Percentiles rank a stretch among this genome's conserved stretches.
phyloP scores from a whole-genome alignment of 257 asterid genomes.

The Scutellaria barbata region DNA sequence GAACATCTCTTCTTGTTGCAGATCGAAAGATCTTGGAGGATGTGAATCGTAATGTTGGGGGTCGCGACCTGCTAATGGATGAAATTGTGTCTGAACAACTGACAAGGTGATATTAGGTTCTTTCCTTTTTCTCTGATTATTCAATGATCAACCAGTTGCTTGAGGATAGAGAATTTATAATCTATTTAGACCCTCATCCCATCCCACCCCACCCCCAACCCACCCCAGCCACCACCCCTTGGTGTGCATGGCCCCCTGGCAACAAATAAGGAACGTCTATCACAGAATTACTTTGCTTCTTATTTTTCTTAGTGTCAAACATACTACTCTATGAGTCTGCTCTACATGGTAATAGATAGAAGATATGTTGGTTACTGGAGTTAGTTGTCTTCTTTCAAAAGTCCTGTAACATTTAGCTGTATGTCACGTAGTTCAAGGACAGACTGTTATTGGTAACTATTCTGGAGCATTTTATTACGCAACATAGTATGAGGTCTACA shows the following conservation, averaged over 20 bases:
- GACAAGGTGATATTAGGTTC: constrained; percentile 62
- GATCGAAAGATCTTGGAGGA: constrained; percentile 38
- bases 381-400: not conserved
- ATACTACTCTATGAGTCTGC: not conserved
- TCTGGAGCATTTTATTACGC: not conserved
- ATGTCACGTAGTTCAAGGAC: constrained; percentile 13
- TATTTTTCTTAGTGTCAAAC: not conserved
- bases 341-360: constrained; percentile 12
- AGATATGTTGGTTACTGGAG: not conserved
- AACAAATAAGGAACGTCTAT: not conserved
- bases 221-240: not conserved
- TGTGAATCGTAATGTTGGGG: constrained; percentile 34
- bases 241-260: not conserved
- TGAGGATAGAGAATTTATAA: not conserved
- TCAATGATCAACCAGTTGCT: not conserved
- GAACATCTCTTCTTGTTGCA: constrained; percentile 35
- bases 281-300: not conserved
- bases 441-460: not conserved
- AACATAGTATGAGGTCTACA: not conserved
- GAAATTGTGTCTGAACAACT: constrained; percentile 96
- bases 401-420: constrained; percentile 7
- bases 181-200: not conserved
- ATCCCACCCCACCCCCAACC: too few relatives aligned
- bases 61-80: constrained; percentile 67
- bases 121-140: not conserved